Conservation (phyloP, 2,329 filamentous ascomycete genomes). For the Colletotrichum chrysophilum region DNA sequence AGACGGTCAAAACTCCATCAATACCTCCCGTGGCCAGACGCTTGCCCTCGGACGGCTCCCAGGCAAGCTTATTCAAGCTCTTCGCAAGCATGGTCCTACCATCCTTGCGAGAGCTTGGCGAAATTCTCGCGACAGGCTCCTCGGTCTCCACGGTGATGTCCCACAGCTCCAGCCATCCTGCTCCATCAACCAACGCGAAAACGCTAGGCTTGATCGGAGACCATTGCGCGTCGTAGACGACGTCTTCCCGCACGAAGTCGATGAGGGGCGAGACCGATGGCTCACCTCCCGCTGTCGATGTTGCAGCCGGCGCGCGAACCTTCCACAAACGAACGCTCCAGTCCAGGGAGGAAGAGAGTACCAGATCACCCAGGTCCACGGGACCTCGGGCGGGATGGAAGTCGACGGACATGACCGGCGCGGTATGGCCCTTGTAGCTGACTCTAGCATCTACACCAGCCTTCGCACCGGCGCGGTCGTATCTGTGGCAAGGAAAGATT, state of each 20-base stretch:
- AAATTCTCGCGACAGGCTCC: conserved; percentile 83
- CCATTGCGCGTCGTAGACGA: conserved; percentile 97
- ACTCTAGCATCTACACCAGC: conserved; percentile 91
- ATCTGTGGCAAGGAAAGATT: conserved; percentile 95
- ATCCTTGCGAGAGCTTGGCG: conserved; percentile 70
- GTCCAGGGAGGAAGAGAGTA: conserved; percentile 90
- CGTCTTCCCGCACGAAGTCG: conserved; percentile 91
- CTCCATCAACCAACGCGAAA: conserved; percentile 93
- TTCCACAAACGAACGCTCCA: conserved; percentile 99
- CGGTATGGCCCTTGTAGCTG: conserved; percentile 87
- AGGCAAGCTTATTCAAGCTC: conserved; percentile 92
- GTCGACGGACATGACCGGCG: conserved; percentile 93
- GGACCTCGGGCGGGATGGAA: conserved; percentile 94
- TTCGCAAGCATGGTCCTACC: conserved; percentile 75
- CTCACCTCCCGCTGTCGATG: conserved; percentile 63
- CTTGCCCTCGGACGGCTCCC: conserved; percentile 90
- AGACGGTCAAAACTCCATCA: conserved; percentile 88
- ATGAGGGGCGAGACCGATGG: conserved; percentile 74
- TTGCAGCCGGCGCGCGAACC: conserved; percentile 80
- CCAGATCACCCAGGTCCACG: conserved; percentile 91
- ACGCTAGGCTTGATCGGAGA: conserved; percentile 92
- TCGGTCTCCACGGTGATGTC: conserved; percentile 93
- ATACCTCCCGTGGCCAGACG: conserved; percentile 89
- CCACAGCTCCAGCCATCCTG: conserved; percentile 92
- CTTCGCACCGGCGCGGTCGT: conserved; percentile 96